A percentile compares a stretch with the other conserved stretches of the same genome.
Conservation (phyloP, 352 stramenopile species). For the Phytophthora pini region DNA sequence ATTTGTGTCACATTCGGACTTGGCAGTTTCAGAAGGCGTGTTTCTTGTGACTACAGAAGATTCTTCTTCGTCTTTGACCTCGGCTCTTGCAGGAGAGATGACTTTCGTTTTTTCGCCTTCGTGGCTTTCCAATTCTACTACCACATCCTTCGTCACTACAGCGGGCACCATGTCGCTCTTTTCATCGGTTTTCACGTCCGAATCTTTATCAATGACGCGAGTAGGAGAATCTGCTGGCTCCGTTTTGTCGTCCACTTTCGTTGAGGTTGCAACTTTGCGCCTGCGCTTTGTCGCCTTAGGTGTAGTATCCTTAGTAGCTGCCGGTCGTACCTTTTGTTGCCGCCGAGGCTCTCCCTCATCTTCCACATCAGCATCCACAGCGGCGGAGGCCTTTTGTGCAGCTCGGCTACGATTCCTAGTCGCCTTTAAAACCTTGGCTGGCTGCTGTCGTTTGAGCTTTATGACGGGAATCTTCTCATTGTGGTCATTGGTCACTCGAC, state of each 20-base stretch:
- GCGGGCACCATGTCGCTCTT: neutral
- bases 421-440: neutral
- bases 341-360: slow-evolving; percentile 3
- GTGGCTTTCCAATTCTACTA: neutral
- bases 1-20: neutral
- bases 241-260: neutral
- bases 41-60: neutral
- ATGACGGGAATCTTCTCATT: neutral
- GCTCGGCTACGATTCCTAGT: slow-evolving; percentile 7
- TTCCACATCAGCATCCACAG: slow-evolving; percentile 18
- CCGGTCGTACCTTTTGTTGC: neutral
- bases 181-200: neutral
- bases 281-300: neutral
- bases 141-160: neutral
- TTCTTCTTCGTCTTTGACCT: slow-evolving; percentile 1
- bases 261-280: slow-evolving; percentile 1
- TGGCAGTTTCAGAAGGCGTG: neutral
- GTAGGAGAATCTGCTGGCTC: neutral
- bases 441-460: slow-evolving; percentile 16
- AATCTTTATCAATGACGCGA: neutral
- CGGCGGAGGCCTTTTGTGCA: neutral
- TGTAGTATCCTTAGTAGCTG: neutral
- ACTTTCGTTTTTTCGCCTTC: slow-evolving; percentile 2
- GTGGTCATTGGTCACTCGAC: neutral
- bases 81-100: neutral